A percentile compares a stretch with the other conserved stretches of the same genome.
phyloP scores from a whole-genome alignment of 1,139 yeast genomes.

The Chernovozyma aurita region DNA sequence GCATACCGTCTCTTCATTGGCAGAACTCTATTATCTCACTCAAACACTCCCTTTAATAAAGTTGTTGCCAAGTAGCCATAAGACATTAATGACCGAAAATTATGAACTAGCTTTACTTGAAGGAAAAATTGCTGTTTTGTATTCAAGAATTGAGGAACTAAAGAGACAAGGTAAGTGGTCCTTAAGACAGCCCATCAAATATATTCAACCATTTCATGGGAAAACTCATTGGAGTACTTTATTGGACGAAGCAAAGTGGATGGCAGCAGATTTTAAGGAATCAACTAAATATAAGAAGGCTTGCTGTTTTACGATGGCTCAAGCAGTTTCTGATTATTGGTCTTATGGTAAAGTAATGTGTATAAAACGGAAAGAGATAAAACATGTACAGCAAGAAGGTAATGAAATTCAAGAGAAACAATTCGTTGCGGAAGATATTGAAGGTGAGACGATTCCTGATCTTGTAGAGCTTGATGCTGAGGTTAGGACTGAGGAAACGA shows the following conservation, averaged over 20 bases:
- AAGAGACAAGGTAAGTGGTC: conserved; percentile 90
- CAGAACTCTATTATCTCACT: conserved; percentile 81
- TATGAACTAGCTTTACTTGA: conserved; percentile 86
- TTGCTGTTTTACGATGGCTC: conserved; percentile 65
- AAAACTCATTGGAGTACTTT: conserved; percentile 63
- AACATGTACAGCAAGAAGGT: conserved; percentile 9
- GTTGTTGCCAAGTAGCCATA: conserved; percentile 79
- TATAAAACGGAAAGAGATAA: conserved; percentile 32
- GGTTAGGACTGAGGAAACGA: conserved; percentile 2
- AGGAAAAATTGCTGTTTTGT: conserved; percentile 88
- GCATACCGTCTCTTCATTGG: conserved; percentile 57
- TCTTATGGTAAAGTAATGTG: conserved; percentile 63
- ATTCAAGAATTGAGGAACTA: conserved; percentile 87
- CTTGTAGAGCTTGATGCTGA: conserved; percentile 6
- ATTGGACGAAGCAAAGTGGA: conserved; percentile 81
- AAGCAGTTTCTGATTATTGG: conserved; percentile 77
- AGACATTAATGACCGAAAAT: conserved; percentile 77
- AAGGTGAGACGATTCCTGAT: conserved; percentile 9
- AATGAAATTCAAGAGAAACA: conserved; percentile 3
- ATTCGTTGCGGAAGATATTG: conserved; percentile 8
- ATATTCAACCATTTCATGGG: conserved; percentile 60
- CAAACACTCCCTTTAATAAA: conserved; percentile 84
- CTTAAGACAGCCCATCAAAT: conserved; percentile 74
- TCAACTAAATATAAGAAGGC: conserved; percentile 65
- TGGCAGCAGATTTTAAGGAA: conserved; percentile 76